phyloP scores from a whole-genome alignment of 2,329 filamentous ascomycete species.

The Lachnellula willkommii region DNA sequence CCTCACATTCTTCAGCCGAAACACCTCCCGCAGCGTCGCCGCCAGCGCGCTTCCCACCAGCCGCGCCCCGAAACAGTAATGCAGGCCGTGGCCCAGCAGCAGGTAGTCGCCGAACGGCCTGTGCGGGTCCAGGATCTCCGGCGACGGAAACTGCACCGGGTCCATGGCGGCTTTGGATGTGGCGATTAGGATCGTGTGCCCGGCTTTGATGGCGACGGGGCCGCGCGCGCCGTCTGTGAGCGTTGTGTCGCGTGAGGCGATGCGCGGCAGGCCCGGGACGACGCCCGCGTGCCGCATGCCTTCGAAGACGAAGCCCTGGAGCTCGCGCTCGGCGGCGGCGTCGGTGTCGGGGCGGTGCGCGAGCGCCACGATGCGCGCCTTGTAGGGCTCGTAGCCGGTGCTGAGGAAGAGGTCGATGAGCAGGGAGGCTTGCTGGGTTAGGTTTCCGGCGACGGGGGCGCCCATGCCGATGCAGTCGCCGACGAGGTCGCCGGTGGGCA shows the following conservation, averaged over 20 bases:
- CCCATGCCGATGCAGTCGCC: conserved; percentile 46
- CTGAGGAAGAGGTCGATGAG: conserved; percentile 49
- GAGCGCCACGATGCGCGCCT: conserved; percentile 45
- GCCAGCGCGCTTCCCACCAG: conserved; percentile 37
- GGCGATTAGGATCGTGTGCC: conserved; percentile 39
- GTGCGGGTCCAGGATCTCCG: conserved; percentile 39
- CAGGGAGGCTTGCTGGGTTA: conserved; percentile 49
- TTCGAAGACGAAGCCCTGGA: conserved; percentile 50
- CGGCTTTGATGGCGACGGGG: conserved; percentile 40
- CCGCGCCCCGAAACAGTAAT: conserved; percentile 37
- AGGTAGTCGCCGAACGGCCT: conserved; percentile 36
- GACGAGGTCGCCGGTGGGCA: conserved; percentile 43
- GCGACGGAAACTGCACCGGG: conserved; percentile 36
- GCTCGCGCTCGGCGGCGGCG: conserved; percentile 38
- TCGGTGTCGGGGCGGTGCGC: conserved; percentile 37
- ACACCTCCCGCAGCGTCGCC: conserved; percentile 40
- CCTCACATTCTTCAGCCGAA: conserved; percentile 40
- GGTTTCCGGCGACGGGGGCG: conserved; percentile 44
- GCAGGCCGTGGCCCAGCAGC: conserved; percentile 37
- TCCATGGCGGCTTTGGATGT: conserved; percentile 41
- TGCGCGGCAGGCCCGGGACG: conserved; percentile 47
- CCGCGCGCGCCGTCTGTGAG: conserved; percentile 43
- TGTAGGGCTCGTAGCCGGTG: conserved; percentile 45
- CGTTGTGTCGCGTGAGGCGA: conserved; percentile 39
- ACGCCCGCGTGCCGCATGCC: conserved; percentile 49